A percentile compares a stretch with the other conserved stretches of the same genome.
Evolutionary conservation across 2,329 filamentous ascomycete genomes (phyloP).

Genomic region (Scedosporium apiospermum): DNA sequence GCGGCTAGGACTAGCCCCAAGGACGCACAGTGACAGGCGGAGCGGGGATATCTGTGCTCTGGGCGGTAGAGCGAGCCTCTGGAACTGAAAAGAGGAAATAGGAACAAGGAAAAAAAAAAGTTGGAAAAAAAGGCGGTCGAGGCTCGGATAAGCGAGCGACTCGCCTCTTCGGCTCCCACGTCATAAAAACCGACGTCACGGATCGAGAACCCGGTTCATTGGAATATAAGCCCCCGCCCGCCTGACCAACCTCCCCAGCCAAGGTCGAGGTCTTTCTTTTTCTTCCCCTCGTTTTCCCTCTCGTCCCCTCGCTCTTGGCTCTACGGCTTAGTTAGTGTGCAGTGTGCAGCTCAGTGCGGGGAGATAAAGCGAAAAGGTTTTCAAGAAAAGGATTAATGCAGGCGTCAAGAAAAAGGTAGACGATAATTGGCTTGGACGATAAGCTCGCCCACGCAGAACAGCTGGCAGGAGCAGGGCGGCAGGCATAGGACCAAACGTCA

Average conservation of each 20-base stretch:
- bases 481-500: not conserved
- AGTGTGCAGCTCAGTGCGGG: not conserved
- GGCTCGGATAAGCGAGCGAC: no score
- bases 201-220: not conserved
- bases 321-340: no score
- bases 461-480: not conserved
- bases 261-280: no score
- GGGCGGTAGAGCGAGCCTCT: no score
- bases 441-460: not conserved
- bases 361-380: not conserved
- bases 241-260: no score
- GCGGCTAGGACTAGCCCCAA: not conserved
- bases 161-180: not conserved
- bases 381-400: not conserved
- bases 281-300: not conserved
- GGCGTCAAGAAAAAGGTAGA: not conserved
- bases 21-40: not conserved
- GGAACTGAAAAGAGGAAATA: no score
- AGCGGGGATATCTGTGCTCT: no score
- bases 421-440: not conserved
- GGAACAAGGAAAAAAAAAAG: no score
- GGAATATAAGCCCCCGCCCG: no score
- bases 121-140: no score
- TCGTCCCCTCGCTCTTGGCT: not conserved
- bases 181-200: not conserved